Conservation (phyloP, 345 rosid genomes). For the Boechera retrofracta region DNA sequence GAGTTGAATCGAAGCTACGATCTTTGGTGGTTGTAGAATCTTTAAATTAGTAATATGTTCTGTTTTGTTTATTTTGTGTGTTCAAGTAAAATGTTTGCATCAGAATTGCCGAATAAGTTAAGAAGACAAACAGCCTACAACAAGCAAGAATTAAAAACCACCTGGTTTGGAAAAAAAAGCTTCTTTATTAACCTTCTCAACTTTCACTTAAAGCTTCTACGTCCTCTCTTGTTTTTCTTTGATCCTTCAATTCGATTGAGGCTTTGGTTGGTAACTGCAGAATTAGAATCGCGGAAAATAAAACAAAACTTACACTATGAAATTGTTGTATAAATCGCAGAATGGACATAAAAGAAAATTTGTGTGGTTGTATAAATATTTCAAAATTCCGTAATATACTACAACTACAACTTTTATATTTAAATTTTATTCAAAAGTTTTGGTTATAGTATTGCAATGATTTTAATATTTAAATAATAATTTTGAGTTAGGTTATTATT, state of each 20-base stretch:
- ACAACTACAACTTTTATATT: no score
- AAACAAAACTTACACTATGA: not conserved
- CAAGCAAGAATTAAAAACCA: conserved; percentile 5
- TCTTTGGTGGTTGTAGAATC: conserved; percentile 41
- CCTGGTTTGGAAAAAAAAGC: not conserved
- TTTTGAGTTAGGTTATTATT: no score
- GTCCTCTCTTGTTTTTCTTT: conserved; percentile 6
- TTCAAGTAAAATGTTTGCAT: conserved; percentile 35
- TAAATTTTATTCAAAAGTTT: no score
- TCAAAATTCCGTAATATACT: no score
- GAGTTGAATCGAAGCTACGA: conserved; percentile 67
- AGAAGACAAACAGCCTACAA: conserved; percentile 5
- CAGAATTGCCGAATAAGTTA: conserved; percentile 43
- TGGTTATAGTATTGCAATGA: no score
- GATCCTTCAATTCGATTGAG: not conserved
- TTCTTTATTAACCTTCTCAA: not conserved
- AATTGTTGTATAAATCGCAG: not conserved
- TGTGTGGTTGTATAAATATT: not conserved
- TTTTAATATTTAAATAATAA: no score
- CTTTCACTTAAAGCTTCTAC: conserved; percentile 24
- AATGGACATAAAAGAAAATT: not conserved
- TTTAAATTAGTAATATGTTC: conserved; percentile 14
- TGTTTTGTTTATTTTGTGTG: not conserved
- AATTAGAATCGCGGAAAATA: not conserved
- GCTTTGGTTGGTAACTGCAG: not conserved